Conservation (phyloP, 139 green algal species). For the Astrephomene gubernaculifera region DNA sequence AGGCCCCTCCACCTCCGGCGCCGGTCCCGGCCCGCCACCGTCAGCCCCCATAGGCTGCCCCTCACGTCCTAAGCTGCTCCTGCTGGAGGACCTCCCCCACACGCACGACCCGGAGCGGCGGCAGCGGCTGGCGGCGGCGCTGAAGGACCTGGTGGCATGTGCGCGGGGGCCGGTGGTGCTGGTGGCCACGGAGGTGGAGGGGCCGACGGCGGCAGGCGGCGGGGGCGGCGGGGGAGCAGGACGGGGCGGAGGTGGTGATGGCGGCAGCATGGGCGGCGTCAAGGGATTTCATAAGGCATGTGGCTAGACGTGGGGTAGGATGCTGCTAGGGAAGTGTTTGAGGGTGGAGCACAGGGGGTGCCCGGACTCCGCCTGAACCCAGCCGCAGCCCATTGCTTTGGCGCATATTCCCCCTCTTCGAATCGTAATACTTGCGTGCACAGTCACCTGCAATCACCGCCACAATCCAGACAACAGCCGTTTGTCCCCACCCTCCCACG, state of each 20-base stretch:
- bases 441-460: too few relatives aligned
- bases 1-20: too few relatives aligned
- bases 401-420: too few relatives aligned
- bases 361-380: too few relatives aligned
- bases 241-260: conserved; percentile 8
- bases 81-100: conserved; percentile 84
- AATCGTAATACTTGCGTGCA: too few relatives aligned
- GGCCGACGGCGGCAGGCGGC: conserved; percentile 23
- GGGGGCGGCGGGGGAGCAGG: conserved; percentile 29
- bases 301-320: neutral
- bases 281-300: conserved; percentile 75
- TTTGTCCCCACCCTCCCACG: too few relatives aligned
- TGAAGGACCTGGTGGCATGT: conserved; percentile 59
- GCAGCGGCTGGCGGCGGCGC: conserved; percentile 56
- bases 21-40: too few relatives aligned
- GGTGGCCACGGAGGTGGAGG: conserved; percentile 63
- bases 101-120: conserved; percentile 55
- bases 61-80: conserved; percentile 61
- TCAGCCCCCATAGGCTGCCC: too few relatives aligned
- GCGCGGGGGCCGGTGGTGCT: conserved; percentile 71
- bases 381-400: too few relatives aligned
- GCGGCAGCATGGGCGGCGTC: conserved; percentile 20
- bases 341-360: too few relatives aligned
- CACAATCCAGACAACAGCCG: too few relatives aligned
- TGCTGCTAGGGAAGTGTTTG: too few relatives aligned